Evolutionary conservation across 2,329 filamentous ascomycete species (phyloP).

Genomic region (Xylariaceae sp.): DNA sequence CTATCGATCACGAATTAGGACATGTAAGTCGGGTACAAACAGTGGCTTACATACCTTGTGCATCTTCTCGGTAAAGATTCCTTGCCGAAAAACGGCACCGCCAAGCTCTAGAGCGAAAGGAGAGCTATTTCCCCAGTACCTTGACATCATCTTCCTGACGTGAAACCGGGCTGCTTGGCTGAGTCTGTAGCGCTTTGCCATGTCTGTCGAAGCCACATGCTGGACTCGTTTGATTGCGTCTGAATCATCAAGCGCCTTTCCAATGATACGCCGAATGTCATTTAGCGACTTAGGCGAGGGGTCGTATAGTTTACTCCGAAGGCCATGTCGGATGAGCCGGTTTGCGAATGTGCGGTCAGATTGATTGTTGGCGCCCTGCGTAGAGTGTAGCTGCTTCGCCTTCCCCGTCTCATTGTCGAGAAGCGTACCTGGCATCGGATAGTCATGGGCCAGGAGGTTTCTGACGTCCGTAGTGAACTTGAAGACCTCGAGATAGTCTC

Average conservation of each 20-base stretch:
- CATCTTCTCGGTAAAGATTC: conserved; percentile 69
- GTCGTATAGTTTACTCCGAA: conserved; percentile 41
- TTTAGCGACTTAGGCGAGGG: conserved; percentile 44
- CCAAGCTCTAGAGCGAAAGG: conserved; percentile 62
- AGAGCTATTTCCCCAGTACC: conserved; percentile 66
- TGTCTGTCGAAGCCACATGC: conserved; percentile 20
- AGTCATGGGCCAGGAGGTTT: conserved; percentile 41
- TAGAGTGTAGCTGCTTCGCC: conserved; percentile 36
- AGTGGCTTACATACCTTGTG: conserved; percentile 39
- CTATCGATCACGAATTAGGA: conserved; percentile 13
- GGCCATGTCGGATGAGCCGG: conserved; percentile 46
- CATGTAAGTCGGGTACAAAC: background rate
- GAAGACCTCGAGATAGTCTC: conserved; percentile 55
- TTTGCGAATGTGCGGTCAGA: conserved; percentile 52
- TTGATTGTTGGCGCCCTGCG: conserved; percentile 15
- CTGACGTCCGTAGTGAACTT: conserved; percentile 59
- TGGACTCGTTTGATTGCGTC: conserved; percentile 41
- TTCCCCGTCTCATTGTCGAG: conserved; percentile 51
- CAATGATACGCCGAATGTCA: conserved; percentile 48
- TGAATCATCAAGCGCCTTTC: conserved; percentile 40
- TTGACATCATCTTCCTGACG: conserved; percentile 63
- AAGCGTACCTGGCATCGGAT: conserved; percentile 66
- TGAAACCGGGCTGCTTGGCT: conserved; percentile 38
- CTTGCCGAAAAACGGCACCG: conserved; percentile 63
- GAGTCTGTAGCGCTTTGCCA: conserved; percentile 24